Evolutionary conservation across 176 grass and related monocot genomes (phyloP).

Genomic region (Carex pumila): DNA sequence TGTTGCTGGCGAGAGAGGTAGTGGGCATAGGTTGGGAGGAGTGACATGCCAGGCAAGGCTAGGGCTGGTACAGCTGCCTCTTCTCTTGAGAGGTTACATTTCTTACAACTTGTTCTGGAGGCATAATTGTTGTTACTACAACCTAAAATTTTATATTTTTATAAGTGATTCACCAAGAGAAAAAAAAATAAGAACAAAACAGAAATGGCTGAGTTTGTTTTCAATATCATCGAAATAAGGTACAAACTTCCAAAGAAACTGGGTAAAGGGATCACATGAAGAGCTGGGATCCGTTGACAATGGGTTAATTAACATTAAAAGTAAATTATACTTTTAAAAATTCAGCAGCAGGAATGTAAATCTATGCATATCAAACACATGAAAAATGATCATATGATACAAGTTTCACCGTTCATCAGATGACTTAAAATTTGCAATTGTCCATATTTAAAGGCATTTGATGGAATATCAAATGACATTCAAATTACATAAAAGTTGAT

Average conservation of each 20-base stretch:
- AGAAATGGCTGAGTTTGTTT: not conserved
- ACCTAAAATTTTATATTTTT: slow-evolving; percentile 68
- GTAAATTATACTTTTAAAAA: not conserved
- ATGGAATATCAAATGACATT: not conserved
- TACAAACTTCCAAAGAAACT: not conserved
- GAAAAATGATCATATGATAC: not conserved
- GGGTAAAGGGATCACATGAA: not conserved
- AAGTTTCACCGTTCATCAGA: not conserved
- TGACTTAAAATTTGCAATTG: not conserved
- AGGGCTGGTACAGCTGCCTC: slow-evolving; percentile 83
- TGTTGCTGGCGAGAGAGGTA: slow-evolving; percentile 56
- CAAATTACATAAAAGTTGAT: not conserved
- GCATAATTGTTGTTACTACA: slow-evolving; percentile 99
- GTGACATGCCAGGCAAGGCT: slow-evolving; percentile 58
- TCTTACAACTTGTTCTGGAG: slow-evolving; percentile 99
- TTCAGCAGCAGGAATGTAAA: not conserved
- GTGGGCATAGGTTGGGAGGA: slow-evolving; percentile 59
- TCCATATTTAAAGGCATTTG: not conserved
- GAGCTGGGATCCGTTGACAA: not conserved
- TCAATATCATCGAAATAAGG: not conserved
- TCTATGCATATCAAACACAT: not conserved
- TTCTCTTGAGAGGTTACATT: slow-evolving; percentile 87
- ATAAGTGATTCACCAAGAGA: not conserved
- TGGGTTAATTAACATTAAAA: not conserved
- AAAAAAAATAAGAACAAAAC: not conserved